Base-by-base conservation (phyloP, 306 rosid species). In the Abrus pulchellus region DNA sequence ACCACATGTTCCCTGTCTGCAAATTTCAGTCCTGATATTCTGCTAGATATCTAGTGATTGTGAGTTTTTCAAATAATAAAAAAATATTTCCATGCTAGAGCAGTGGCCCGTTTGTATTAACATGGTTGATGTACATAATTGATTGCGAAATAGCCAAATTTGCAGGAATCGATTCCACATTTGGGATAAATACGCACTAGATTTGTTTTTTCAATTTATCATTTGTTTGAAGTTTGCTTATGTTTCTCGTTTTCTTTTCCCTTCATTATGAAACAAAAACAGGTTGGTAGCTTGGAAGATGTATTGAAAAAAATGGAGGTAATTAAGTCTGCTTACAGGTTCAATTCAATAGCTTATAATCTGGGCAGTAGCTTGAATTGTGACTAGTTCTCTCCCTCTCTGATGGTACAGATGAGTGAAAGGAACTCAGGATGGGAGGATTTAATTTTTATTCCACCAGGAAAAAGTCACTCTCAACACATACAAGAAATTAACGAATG, bases 291-390 rank as follows among this genome's bases (percentile, higher is more conserved):
- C 87, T 71, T 95, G 75, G 99, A 95, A 88, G 97, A 93, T 85
- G 99, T 95, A 68, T 84, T 95, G 72, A 91, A 82, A 83, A 95
- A 91, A 86, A 93, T 95, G 97, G 98, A 95, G 99, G 99, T 95
- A 90, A 50, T 48, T 54, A 45, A 10, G 57, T 76, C 82, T 83
- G 59, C 66, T 43, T 60, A 60, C 59, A 48, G 14, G 48, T 75
- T 72, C 38, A 13, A 30, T 43, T 72, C 38, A 13, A 30, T 43
- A 9, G 61, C 76, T 83, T 50, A 38, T 77, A 74, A 38, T 41
- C 68, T 45, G 30, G 41, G 55, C 66, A 62, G 45, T 69, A 71
- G 71, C 72, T 12, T 70, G 64, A 43, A 52, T 82, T 44, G 13
- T 85, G 71, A 83, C 30, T 63, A 71, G 65, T 68, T 79, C 60